Conservation (phyloP, 768 basidiomycete species). For the Boletus insuetus region DNA sequence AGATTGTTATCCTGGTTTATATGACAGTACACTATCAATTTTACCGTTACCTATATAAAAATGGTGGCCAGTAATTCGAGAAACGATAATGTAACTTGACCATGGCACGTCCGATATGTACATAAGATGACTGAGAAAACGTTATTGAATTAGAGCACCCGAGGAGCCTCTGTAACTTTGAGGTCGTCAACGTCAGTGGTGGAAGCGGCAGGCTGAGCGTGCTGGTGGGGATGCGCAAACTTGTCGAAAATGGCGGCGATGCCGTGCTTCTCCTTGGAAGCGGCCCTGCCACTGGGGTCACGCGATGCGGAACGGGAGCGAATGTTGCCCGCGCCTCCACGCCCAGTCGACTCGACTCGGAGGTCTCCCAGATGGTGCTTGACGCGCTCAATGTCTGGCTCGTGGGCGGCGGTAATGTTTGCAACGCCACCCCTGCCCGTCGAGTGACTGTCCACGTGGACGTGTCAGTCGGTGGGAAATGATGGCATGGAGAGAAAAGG, state of each 20-base stretch:
- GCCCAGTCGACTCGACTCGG: slow-evolving; percentile 47
- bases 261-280: slow-evolving; percentile 31
- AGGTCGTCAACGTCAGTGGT: not conserved
- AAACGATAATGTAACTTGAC: not conserved
- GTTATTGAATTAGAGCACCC: not conserved
- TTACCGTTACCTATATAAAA: not conserved
- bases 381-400: slow-evolving; percentile 38
- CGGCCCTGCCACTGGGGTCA: slow-evolving; percentile 23
- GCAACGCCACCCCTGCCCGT: slow-evolving; percentile 69
- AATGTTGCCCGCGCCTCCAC: slow-evolving; percentile 66
- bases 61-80: not conserved
- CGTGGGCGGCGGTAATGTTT: slow-evolving; percentile 45
- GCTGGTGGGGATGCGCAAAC: slow-evolving; percentile 21
- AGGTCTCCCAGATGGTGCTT: slow-evolving; percentile 23
- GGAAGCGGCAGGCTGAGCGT: not conserved
- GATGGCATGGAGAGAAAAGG: no score
- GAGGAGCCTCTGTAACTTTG: not conserved
- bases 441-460: slow-evolving; percentile 48
- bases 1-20: not conserved
- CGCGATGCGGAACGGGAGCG: slow-evolving; percentile 36
- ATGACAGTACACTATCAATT: not conserved
- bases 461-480: not conserved
- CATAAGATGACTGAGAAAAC: not conserved
- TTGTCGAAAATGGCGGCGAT: slow-evolving; percentile 32
- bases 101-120: no score